Percentiles rank a stretch among this genome's conserved stretches.
phyloP scores from a whole-genome alignment of 257 asterid genomes.

The Ophiorrhiza pumila region DNA sequence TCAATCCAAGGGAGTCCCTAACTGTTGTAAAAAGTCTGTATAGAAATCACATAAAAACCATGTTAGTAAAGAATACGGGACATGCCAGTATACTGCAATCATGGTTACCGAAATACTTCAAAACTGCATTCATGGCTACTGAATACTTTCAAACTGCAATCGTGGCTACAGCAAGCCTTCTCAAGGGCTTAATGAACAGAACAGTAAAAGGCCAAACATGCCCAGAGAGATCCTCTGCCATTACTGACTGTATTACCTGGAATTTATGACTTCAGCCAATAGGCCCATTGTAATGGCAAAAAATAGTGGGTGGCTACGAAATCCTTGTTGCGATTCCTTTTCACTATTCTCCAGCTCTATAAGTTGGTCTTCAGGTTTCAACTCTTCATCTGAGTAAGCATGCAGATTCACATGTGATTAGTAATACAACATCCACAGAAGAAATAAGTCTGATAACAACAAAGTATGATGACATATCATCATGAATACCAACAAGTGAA shows the following conservation, averaged over 20 bases:
- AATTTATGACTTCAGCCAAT: constrained; percentile 86
- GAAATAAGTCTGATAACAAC: background rate
- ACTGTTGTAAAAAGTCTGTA: constrained; percentile 94
- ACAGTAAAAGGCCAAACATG: background rate
- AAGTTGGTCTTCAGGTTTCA: constrained; percentile 34
- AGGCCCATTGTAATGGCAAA: constrained; percentile 83
- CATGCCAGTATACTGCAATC: no score
- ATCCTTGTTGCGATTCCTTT: constrained; percentile 36
- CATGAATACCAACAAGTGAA: background rate
- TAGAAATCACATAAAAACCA: constrained; percentile 8
- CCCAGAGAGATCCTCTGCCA: background rate
- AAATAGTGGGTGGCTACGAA: constrained; percentile 72
- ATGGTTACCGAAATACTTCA: background rate
- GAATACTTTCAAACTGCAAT: background rate
- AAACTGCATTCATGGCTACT: background rate
- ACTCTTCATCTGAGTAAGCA: constrained; percentile 42
- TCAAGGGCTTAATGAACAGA: background rate
- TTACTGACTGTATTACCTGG: constrained; percentile 47
- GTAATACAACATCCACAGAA: background rate
- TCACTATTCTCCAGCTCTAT: constrained; percentile 29
- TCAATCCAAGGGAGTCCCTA: constrained; percentile 97
- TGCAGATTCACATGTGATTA: background rate
- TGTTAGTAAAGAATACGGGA: no score
- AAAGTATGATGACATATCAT: background rate
- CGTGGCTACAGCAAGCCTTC: background rate